Base-by-base conservation (phyloP, 2,329 filamentous ascomycete genomes). In the Gyromitra esculenta region DNA sequence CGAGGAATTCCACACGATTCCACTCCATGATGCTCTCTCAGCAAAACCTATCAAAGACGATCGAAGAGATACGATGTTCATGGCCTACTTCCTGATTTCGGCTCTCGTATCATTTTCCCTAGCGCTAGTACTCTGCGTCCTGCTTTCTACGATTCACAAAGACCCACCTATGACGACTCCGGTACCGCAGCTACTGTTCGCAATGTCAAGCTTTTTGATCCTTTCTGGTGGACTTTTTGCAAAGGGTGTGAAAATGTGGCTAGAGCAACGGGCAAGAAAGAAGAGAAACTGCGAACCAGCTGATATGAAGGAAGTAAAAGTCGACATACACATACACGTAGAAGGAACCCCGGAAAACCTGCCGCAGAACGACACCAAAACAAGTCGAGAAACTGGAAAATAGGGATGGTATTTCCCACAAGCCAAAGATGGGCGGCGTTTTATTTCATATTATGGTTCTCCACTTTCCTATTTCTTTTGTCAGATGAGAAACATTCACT, bases 1-100 rank as follows among this genome's bases (percentile, higher is more conserved):
- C 43, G 68, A 64, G 11, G 57, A 71, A 64, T 71, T 71, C 48
- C 31, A 64, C 15, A 71, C 68, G 13, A 71, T 71, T 18, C 59
- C 68, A 35, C 68, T 71, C 41, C 45, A 71, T 37, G 59, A 71
- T n/a, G 6, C 25, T n/a, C 54, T 45, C 11, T 41, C 31, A 1
- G 64, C 1, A 7, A 60, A 15, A 7, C 56, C 64, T 9, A 37
- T 15, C 4, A 41, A 56, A 31, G 35, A 25, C 15, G 39, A 59
- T 8, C 65, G 57, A 57, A 63, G 41, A 9, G 50, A 63, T 50
- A 59, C 59, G 15, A 59, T 56, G 13, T n/a, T 75, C 1, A 71
- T 75, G 37, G 45, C 50, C 5, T 39, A 35, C 6, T 37, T 75
- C 18, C 31, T 71, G 4, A 13, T 65, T 0, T 21, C 35, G 5